These are phyloP conservation scores for Cercospora nicotianae DNA, from an alignment of 2,329 filamentous ascomycete species.

Conservation along the genomic window DNA sequence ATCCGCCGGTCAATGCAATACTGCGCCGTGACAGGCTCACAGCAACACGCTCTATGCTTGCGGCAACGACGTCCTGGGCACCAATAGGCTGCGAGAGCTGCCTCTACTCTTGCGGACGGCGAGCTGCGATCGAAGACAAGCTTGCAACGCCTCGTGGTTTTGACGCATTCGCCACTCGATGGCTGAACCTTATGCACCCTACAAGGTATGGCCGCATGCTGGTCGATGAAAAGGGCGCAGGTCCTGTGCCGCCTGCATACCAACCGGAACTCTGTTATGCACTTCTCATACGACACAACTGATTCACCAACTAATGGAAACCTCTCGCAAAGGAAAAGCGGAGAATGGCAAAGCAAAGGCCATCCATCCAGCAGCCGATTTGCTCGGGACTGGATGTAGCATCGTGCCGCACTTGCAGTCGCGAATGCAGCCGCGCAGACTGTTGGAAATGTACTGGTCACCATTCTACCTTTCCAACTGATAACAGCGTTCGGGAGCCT, in stretches of 20 bases:
- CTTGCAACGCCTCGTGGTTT: constrained; percentile 18
- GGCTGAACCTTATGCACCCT: constrained; percentile 4
- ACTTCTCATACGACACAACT: not conserved
- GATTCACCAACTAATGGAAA: not conserved
- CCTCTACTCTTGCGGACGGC: constrained; percentile 1
- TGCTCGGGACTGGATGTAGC: not conserved
- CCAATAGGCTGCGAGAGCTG: constrained; percentile 14
- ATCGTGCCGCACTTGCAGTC: not conserved
- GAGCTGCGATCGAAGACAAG: constrained; percentile 11
- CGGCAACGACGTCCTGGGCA: not conserved
- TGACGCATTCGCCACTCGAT: constrained; percentile 13
- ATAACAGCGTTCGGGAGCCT: not conserved
- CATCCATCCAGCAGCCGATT: not conserved
- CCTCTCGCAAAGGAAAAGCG: not conserved
- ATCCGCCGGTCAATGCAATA: constrained; percentile 10
- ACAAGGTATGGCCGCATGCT: constrained; percentile 3
- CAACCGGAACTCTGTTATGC: not conserved
- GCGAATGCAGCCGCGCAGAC: not conserved
- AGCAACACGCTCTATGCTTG: constrained; percentile 6
- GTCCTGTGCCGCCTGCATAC: constrained; percentile 6
- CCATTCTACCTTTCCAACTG: not conserved
- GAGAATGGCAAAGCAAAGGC: not conserved
- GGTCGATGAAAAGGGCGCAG: constrained; percentile 2
- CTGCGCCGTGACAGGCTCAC: constrained; percentile 7
- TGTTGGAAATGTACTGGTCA: not conserved